These are phyloP conservation scores for Solanum virginianum DNA, from an alignment of 257 asterid genomes.

Conservation along the genomic window DNA sequence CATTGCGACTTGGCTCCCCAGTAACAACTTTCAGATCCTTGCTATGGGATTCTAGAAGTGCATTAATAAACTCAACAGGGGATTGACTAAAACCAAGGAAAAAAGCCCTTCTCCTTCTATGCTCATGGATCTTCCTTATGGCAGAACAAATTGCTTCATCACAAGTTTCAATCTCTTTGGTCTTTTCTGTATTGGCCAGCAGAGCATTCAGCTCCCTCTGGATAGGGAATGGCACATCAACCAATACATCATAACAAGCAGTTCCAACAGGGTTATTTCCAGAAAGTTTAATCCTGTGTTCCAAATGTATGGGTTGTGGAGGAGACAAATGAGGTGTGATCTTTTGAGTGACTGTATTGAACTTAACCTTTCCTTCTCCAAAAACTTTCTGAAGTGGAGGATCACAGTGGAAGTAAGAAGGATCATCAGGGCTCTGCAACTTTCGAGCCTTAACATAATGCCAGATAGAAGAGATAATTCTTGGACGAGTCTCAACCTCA, in stretches of 20 bases:
- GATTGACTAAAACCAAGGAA: constrained; percentile 98
- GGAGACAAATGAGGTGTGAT: constrained; percentile 66
- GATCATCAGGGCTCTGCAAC: constrained; percentile 76
- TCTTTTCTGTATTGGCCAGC: constrained; percentile 82
- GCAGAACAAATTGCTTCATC: constrained; percentile 91
- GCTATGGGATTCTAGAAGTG: constrained; percentile 77
- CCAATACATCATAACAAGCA: constrained; percentile 84
- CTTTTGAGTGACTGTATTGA: constrained; percentile 75
- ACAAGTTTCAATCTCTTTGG: constrained; percentile 85
- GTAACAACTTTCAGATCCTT: constrained; percentile 77
- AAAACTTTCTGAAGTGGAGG: constrained; percentile 81
- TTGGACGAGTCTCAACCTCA: constrained; percentile 87
- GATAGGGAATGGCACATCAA: constrained; percentile 87
- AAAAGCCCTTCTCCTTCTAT: constrained; percentile 80
- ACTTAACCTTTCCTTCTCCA: constrained; percentile 64
- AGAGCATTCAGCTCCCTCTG: constrained; percentile 82
- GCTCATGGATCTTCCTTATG: constrained; percentile 91
- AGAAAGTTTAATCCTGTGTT: constrained; percentile 79
- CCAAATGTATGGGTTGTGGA: constrained; percentile 89
- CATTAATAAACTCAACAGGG: constrained; percentile 85
- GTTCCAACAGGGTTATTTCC: constrained; percentile 85
- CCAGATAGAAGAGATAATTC: constrained; percentile 88
- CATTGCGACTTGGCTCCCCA: constrained; percentile 73
- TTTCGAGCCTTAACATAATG: constrained; percentile 92
- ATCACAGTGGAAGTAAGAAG: constrained; percentile 80